Conservation (phyloP, 2,329 filamentous ascomycete genomes). For the Dactylellina leptospora region DNA sequence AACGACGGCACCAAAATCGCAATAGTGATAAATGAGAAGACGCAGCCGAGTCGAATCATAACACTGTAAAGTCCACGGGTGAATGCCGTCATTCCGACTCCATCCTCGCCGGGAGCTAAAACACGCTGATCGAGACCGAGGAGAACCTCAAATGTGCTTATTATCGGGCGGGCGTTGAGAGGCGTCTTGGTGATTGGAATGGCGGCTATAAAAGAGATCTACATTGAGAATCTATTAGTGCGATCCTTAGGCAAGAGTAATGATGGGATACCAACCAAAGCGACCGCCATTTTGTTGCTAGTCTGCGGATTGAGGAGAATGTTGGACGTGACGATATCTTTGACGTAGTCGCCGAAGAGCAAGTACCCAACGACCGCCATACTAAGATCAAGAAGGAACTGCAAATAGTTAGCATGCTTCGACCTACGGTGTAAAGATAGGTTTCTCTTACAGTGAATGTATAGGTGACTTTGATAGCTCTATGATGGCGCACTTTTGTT, state of each 20-base stretch:
- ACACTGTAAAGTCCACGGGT: constrained; percentile 49
- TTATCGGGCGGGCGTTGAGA: constrained; percentile 84
- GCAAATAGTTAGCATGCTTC: constrained; percentile 38
- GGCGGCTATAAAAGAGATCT: constrained; percentile 83
- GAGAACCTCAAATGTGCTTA: constrained; percentile 83
- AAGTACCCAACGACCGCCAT: constrained; percentile 85
- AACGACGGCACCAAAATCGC: constrained; percentile 79
- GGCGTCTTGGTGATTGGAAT: constrained; percentile 97
- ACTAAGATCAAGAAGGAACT: constrained; percentile 80
- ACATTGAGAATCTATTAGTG: no score
- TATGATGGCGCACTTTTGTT: constrained; percentile 56
- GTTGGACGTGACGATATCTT: constrained; percentile 75
- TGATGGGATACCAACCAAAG: constrained; percentile 69
- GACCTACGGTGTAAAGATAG: background rate
- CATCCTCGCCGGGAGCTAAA: constrained; percentile 56
- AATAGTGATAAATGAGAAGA: constrained; percentile 78
- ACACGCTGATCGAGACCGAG: constrained; percentile 73
- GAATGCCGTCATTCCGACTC: constrained; percentile 56
- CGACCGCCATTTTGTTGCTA: constrained; percentile 74
- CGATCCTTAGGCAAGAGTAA: no score
- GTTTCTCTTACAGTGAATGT: constrained; percentile 75
- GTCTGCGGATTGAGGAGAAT: constrained; percentile 68
- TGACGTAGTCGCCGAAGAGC: constrained; percentile 93
- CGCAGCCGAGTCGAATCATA: constrained; percentile 65
- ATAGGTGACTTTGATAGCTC: constrained; percentile 80